Conservation (phyloP, 345 rosid genomes). For the Syzygium grande region DNA sequence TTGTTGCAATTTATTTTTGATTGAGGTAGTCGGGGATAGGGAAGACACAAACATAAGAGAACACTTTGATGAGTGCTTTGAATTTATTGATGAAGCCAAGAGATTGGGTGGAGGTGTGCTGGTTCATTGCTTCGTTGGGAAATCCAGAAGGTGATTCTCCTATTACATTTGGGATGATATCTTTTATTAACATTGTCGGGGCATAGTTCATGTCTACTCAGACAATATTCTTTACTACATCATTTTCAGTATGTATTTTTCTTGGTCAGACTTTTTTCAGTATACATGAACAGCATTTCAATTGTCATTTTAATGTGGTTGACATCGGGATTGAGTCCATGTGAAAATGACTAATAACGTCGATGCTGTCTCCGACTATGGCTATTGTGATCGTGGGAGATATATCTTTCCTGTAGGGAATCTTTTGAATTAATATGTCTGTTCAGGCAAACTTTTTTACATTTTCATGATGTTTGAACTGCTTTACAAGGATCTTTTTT, state of each 20-base stretch:
- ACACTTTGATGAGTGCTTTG: conserved; percentile 53
- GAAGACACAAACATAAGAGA: conserved; percentile 46
- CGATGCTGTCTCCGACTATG: neutral
- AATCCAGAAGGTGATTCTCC: conserved; percentile 42
- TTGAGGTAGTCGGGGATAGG: conserved; percentile 38
- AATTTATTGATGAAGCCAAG: conserved; percentile 65
- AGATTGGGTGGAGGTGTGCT: conserved; percentile 55
- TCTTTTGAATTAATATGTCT: neutral
- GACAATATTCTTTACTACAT: neutral
- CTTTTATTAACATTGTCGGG: neutral
- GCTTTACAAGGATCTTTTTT: neutral
- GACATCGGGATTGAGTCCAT: neutral
- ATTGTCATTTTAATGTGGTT: neutral
- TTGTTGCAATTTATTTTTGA: neutral
- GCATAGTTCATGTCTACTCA: neutral
- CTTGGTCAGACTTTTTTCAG: neutral
- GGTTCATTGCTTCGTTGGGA: conserved; percentile 72
- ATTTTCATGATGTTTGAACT: neutral
- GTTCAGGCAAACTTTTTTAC: neutral
- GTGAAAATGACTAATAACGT: neutral
- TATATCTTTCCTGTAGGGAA: neutral
- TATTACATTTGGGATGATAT: neutral
- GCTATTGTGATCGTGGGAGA: neutral
- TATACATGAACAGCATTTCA: neutral
- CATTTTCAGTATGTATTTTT: neutral